Conservation (phyloP, 257 asterid genomes). For the Henckelia pumila region DNA sequence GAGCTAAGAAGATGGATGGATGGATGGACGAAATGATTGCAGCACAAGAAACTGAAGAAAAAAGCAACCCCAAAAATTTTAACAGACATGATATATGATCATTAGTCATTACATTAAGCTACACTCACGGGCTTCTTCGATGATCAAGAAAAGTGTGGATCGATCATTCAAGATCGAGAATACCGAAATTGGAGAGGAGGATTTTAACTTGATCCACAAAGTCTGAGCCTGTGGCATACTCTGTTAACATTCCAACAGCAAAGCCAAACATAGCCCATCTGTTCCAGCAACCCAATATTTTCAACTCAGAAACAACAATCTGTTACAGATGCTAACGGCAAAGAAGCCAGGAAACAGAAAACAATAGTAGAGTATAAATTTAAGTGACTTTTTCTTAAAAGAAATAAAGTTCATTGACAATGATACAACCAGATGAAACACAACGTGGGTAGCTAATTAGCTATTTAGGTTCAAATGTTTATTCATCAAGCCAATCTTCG, state of each 20-base stretch:
- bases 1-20: not conserved
- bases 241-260: conserved; percentile 94
- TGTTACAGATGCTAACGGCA: not conserved
- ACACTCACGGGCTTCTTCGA: not conserved
- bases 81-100: not conserved
- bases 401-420: too few species aligned
- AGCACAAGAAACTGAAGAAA: not conserved
- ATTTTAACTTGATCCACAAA: conserved; percentile 92
- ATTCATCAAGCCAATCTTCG: too few species aligned
- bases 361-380: too few species aligned
- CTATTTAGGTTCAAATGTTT: too few species aligned
- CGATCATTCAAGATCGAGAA: conserved; percentile 77
- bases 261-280: conserved; percentile 99
- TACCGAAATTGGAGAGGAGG: conserved; percentile 91
- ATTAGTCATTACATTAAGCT: not conserved
- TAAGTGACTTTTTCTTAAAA: not conserved
- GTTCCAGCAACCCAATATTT: conserved; percentile 28
- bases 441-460: too few species aligned
- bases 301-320: not conserved
- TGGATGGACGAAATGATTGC: not conserved
- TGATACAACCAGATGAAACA: too few species aligned
- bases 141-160: conserved; percentile 1
- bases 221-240: conserved; percentile 94
- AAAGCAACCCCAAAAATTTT: not conserved
- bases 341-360: not conserved